Evolutionary conservation across 345 rosid genomes (phyloP), one percentile per base, ranked within the genome.

Genomic region (Punica granatum): DNA sequence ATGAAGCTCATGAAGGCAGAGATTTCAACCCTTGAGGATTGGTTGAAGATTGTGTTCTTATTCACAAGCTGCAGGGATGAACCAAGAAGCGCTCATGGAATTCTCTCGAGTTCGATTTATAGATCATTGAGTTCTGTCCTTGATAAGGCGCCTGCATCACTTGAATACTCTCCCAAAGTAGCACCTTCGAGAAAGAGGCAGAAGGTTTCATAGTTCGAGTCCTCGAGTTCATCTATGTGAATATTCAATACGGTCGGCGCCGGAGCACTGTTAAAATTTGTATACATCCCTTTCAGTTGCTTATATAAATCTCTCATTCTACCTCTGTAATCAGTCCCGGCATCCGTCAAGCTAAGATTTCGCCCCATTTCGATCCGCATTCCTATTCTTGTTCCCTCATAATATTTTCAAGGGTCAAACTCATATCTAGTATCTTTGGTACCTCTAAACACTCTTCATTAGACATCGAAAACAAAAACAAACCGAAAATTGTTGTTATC

Each of bases 1-100:
- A 79, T 56, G 30, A 56, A 74, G 67, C 68, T 86, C 25, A 64
- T 66, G 31, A 80, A 65, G 53, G 80, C 77, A 0, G 88, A 88
- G 70, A 76, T 86, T 65, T 85, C 89, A 23, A 88, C 84, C 19
- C 63, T 88, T 58, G 83, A 75, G 54, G 75, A 70, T 36, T 75
- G 91, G 71, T 26, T 84, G 80, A 88, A 73, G 81, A 73, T 67
- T 26, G 81, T 72, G 36, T 76, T 88, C 51, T 58, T 83, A 46
- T 72, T 86, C 35, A 76, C 78, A 18, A 64, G 75, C 67, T 41
- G 73, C 75, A 68, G 67, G 34, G 73, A 69, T 56, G 44, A 67
- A 37, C 14, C 48, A 19, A 33, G 11, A 28, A 72, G 81, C 49
- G 72, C 72, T 15, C 67, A 42, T 7, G 46, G 46, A 30, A 25